phyloP scores from a whole-genome alignment of 2,329 filamentous ascomycete genomes.

The Colletotrichum karsti region DNA sequence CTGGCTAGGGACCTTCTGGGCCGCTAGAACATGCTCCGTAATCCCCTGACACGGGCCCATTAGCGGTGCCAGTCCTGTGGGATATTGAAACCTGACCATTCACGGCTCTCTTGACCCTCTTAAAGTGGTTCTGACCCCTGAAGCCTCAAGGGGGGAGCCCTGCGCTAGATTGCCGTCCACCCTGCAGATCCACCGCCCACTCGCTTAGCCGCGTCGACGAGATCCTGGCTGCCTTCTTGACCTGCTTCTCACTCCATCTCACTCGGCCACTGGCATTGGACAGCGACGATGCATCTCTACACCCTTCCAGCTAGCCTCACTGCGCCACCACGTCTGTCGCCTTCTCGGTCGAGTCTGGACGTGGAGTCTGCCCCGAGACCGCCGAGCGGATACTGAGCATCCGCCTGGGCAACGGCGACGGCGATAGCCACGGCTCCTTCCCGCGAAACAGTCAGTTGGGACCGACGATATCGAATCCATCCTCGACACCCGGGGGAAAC shows the following conservation, averaged over 20 bases:
- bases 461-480: constrained; percentile 14
- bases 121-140: background rate
- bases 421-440: background rate
- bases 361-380: background rate
- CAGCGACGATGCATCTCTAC: background rate
- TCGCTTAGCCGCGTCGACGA: constrained; percentile 1
- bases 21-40: background rate
- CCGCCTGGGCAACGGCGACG: background rate
- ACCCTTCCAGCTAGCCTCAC: background rate
- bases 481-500: background rate
- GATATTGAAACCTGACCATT: constrained; percentile 21
- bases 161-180: constrained; percentile 14
- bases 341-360: background rate
- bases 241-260: constrained; percentile 27
- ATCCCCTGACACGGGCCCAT: constrained; percentile 4
- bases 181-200: constrained; percentile 19
- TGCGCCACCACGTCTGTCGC: background rate
- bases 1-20: background rate
- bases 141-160: constrained; percentile 2
- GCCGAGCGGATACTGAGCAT: background rate
- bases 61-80: constrained; percentile 11
- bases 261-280: constrained; percentile 1
- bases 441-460: constrained; percentile 15
- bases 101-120: background rate
- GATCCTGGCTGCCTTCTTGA: background rate